Conservation (phyloP, 2,329 filamentous ascomycete genomes). For the Cercospora sojina region DNA sequence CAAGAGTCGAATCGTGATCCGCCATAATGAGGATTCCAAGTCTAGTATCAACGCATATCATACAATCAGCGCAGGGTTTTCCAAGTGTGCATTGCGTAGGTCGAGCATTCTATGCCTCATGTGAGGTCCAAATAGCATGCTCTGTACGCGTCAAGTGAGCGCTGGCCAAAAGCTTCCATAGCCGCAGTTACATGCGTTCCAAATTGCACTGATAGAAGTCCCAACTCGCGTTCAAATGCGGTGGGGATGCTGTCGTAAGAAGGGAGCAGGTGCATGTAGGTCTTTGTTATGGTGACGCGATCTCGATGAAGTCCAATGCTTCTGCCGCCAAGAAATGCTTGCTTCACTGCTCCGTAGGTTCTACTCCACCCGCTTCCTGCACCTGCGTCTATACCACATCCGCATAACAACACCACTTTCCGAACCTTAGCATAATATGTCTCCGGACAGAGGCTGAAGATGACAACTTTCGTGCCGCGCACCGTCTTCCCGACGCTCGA, state of each 20-base stretch:
- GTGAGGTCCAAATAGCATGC: neutral
- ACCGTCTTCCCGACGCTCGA: constrained; percentile 68
- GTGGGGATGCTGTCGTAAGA: neutral
- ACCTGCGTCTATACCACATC: neutral
- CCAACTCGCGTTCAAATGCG: neutral
- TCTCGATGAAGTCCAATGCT: neutral
- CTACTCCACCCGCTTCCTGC: neutral
- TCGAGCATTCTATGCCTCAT: neutral
- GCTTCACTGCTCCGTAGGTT: too few relatives aligned
- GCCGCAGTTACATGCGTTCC: neutral
- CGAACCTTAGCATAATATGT: constrained; percentile 13
- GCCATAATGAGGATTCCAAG: neutral
- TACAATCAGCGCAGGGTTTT: neutral
- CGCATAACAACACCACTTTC: neutral
- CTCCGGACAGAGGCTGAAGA: constrained; percentile 27
- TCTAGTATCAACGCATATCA: neutral
- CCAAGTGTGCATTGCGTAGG: neutral
- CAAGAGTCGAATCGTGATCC: constrained; percentile 4
- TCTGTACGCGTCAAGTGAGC: neutral
- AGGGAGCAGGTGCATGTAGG: neutral
- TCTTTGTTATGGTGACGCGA: constrained; percentile 3
- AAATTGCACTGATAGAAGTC: neutral
- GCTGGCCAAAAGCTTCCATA: neutral
- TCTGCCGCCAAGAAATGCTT: neutral
- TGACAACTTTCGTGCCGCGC: constrained; percentile 68